Evolutionary conservation across 2,329 filamentous ascomycete genomes (phyloP).

Genomic region (Colletotrichum sp.): DNA sequence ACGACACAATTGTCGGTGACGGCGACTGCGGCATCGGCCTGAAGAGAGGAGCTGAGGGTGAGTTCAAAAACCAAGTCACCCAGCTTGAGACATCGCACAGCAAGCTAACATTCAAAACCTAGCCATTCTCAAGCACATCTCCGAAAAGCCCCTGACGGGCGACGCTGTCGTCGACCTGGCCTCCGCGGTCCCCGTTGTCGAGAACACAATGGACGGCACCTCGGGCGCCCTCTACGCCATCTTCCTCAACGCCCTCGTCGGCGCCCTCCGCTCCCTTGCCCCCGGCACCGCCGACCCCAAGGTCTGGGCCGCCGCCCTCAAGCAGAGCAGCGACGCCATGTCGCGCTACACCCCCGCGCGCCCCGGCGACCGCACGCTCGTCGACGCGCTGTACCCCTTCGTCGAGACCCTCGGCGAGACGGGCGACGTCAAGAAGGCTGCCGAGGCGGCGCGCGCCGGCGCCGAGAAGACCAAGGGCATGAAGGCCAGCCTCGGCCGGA

Average conservation of each 20-base stretch:
- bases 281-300: constrained; percentile 44
- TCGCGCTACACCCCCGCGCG: constrained; percentile 87
- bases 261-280: constrained; percentile 55
- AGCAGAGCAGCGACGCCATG: constrained; percentile 73
- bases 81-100: neutral
- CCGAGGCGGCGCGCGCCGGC: constrained; percentile 74
- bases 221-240: constrained; percentile 74
- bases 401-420: constrained; percentile 72
- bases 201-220: constrained; percentile 65
- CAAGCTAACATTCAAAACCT: constrained; percentile 19
- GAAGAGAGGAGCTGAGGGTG: constrained; percentile 83
- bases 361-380: constrained; percentile 85
- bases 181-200: constrained; percentile 58
- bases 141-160: constrained; percentile 47
- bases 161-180: constrained; percentile 60
- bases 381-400: constrained; percentile 91
- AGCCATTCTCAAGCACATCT: constrained; percentile 59
- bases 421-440: constrained; percentile 73
- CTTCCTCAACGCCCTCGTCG: constrained; percentile 85
- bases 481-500: constrained; percentile 84
- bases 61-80: constrained; percentile 20
- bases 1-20: constrained; percentile 85
- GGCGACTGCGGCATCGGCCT: constrained; percentile 89
- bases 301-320: constrained; percentile 68
- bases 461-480: constrained; percentile 89